Percentiles rank a stretch among this genome's conserved stretches.
phyloP scores from a whole-genome alignment of 73 alveolate genomes.

The Tetrahymena elliotti region DNA sequence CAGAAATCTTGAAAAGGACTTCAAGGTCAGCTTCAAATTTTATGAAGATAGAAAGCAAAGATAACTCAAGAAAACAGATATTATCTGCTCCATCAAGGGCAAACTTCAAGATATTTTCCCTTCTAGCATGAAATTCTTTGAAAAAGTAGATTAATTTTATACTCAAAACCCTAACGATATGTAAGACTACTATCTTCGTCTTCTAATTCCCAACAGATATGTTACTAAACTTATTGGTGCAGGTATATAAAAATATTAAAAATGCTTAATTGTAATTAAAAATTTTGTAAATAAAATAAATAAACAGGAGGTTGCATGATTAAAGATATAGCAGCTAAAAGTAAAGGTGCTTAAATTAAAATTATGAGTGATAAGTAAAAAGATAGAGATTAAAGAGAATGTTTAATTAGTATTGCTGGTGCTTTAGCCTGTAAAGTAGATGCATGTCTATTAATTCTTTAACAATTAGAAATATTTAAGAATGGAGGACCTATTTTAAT shows the following conservation, averaged over 20 bases:
- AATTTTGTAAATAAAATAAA: not conserved
- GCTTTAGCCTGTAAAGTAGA: constrained; percentile 5
- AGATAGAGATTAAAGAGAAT: constrained; percentile 11
- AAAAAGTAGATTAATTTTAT: not conserved
- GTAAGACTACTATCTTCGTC: not conserved
- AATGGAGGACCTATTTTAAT: constrained; percentile 45
- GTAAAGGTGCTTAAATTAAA: constrained; percentile 33
- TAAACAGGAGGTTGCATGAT: constrained; percentile 26
- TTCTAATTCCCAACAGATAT: not conserved
- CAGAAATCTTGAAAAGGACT: not conserved
- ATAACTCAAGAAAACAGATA: not conserved
- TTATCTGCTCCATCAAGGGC: not conserved
- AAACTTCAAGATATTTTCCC: not conserved
- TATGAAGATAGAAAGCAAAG: not conserved
- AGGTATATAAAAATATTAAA: not conserved
- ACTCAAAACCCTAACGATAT: not conserved
- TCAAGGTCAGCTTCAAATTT: not conserved
- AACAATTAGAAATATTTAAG: constrained; percentile 21
- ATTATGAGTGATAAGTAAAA: constrained; percentile 23
- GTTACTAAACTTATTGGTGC: not conserved
- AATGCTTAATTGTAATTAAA: not conserved
- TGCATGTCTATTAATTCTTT: constrained; percentile 25
- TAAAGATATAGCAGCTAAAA: constrained; percentile 23
- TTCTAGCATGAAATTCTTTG: not conserved
- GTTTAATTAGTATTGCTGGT: constrained; percentile 27